Conservation (phyloP, 768 basidiomycete genomes). For the Psilocybe tampanensis region DNA sequence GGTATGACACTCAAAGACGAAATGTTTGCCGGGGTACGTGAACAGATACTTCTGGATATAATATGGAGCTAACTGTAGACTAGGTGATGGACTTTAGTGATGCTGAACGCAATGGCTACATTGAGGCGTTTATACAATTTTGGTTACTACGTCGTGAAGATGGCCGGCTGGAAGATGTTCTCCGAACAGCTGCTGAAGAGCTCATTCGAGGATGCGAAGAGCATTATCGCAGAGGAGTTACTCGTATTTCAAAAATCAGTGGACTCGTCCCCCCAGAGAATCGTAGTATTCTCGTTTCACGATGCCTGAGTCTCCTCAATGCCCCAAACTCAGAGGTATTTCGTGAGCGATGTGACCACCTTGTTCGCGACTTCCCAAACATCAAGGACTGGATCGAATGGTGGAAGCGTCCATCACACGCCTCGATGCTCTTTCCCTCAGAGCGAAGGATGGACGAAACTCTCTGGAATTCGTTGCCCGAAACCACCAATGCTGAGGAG, state of each 20-base stretch:
- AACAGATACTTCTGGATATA: background rate
- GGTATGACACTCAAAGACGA: constrained; percentile 13
- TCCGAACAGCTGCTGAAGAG: constrained; percentile 18
- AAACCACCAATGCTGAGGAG: constrained; percentile 15
- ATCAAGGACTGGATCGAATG: constrained; percentile 31
- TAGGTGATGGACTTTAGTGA: constrained; percentile 38
- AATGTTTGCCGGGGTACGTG: constrained; percentile 22
- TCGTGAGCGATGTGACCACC: background rate
- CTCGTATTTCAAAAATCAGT: constrained; percentile 25
- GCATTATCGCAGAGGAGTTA: constrained; percentile 30
- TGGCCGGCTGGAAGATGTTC: constrained; percentile 14
- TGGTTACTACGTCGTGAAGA: constrained; percentile 3
- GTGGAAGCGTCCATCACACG: constrained; percentile 31
- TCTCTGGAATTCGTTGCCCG: constrained; percentile 33
- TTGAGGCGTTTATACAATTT: constrained; percentile 19
- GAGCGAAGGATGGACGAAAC: constrained; percentile 27
- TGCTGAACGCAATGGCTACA: constrained; percentile 33
- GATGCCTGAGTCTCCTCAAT: no score
- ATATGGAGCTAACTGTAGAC: background rate
- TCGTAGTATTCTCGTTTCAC: no score
- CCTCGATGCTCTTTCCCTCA: constrained; percentile 31
- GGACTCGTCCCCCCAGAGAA: constrained; percentile 5
- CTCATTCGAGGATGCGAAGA: constrained; percentile 29
- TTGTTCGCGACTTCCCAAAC: constrained; percentile 24
- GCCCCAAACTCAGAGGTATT: constrained; percentile 28